These are phyloP conservation scores for Pyrus pyrifolia DNA, from an alignment of 306 rosid species.

Conservation along the genomic window DNA sequence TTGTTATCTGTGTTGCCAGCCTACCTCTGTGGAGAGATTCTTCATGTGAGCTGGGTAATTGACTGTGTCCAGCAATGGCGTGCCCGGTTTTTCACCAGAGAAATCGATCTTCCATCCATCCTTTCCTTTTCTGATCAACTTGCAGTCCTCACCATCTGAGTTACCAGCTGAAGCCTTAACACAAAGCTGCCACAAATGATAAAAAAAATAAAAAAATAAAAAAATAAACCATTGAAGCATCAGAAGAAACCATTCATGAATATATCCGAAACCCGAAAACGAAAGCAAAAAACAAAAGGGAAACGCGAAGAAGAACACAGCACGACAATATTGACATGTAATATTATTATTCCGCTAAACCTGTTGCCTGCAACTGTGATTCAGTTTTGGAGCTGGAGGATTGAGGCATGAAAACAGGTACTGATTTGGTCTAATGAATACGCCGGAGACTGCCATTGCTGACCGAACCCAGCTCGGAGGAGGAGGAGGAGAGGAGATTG, in stretches of 20 bases:
- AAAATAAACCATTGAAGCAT: background rate
- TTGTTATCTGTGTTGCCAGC: background rate
- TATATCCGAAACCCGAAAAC: background rate
- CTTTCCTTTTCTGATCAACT: slow-evolving; percentile 34
- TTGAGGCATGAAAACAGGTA: slow-evolving; percentile 22
- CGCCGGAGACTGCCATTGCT: slow-evolving; percentile 48
- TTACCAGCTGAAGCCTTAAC: slow-evolving; percentile 44
- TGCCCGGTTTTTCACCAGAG: slow-evolving; percentile 48
- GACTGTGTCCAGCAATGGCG: slow-evolving; percentile 81
- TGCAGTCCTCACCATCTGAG: slow-evolving; percentile 32
- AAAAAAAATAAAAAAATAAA: background rate
- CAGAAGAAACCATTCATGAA: background rate
- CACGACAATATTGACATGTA: background rate
- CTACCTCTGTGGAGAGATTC: slow-evolving; percentile 59
- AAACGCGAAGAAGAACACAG: slow-evolving; percentile 2
- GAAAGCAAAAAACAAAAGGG: background rate
- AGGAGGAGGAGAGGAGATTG: background rate
- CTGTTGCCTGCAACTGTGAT: slow-evolving; percentile 41
- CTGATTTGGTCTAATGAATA: slow-evolving; percentile 32
- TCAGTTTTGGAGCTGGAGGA: slow-evolving; percentile 24
- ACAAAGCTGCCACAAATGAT: slow-evolving; percentile 32
- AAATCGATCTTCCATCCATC: slow-evolving; percentile 55
- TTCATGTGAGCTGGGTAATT: slow-evolving; percentile 80
- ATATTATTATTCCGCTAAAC: slow-evolving; percentile 13
- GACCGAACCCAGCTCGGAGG: slow-evolving; percentile 1